Evolutionary conservation across 371 early-diverging fungal genomes (phyloP), one percentile per base, ranked within the genome.

Genomic region (Rhizopus microsporus): DNA sequence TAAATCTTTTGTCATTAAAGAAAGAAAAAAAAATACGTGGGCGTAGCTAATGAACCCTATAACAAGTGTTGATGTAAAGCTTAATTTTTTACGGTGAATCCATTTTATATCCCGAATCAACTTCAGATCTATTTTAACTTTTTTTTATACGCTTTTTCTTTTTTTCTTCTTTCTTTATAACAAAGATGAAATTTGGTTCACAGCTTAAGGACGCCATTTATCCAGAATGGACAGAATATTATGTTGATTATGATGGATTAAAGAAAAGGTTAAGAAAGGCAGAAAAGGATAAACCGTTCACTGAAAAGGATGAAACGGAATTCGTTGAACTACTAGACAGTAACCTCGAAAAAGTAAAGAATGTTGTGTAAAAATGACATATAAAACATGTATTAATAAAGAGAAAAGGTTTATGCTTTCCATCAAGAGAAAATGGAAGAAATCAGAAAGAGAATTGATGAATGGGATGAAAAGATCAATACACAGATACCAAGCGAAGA

Each of bases 111-210:
- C 46, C 46, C 46, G 46, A 46, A 8, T 46, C 9, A 46, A 46
- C 8, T 29, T 46, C 46, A 46, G 46, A 4, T 23, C 23, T n/a
- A 23, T 46, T 29, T 46, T 15, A 46, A 46, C 10, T 23, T 5
- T 23, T 8, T 15, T 12, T 12, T 9, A 7, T 7, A 46, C 7
- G 8, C 29, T 29, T 29, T 29, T 35, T 50, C 30, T 51, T 30
- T 31, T 29, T 32, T 16, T 31, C 9, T 32, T 23, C 5, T 50
- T 16, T 47, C 12, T 32, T 13, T 12, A n/a, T 32, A 29, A 31
- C 32, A 10, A 31, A 15, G n/a, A 98, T 98, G 99, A 95, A 95
- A 83, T 98, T 97, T 81, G 95, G 93, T 54, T 85, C 89, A 58
- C 92, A 93, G 72, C 81, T 97, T 31, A 81, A 85, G 59, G 88